phyloP scores from a whole-genome alignment of 495 filamentous ascomycete genomes.

The Penicillium malachiteum region DNA sequence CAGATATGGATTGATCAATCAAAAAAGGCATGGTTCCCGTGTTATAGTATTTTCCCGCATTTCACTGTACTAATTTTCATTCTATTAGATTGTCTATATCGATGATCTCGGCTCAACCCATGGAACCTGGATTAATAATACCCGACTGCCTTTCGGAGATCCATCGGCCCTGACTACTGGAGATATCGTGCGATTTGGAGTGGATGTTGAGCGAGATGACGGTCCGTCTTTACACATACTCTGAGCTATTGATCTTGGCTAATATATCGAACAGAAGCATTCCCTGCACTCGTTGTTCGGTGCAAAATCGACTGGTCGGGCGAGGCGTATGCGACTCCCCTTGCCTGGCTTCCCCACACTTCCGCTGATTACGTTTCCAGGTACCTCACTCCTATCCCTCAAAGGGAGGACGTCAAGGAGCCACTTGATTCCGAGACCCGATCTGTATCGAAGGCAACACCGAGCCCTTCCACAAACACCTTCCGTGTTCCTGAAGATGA shows the following conservation, averaged over 20 bases:
- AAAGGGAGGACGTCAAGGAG: background rate
- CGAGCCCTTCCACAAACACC: constrained; percentile 30
- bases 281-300: constrained; percentile 38
- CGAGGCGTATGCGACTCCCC: constrained; percentile 4
- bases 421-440: background rate
- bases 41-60: background rate
- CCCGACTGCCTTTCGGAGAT: constrained; percentile 36
- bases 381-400: no score
- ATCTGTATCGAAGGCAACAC: background rate
- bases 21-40: constrained; percentile 36
- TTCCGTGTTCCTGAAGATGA: constrained; percentile 51
- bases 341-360: background rate
- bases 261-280: constrained; percentile 32
- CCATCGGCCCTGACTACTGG: constrained; percentile 37
- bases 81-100: constrained; percentile 40
- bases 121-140: constrained; percentile 53
- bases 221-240: constrained; percentile 28
- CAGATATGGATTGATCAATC: constrained; percentile 47
- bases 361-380: background rate
- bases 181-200: constrained; percentile 55
- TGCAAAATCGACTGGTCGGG: constrained; percentile 33
- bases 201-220: constrained; percentile 50
- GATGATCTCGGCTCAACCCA: constrained; percentile 57
- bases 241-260: background rate
- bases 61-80: constrained; percentile 14